Base-by-base conservation (phyloP, 73 alveolate species). In the Paramecium sexaurelia region DNA sequence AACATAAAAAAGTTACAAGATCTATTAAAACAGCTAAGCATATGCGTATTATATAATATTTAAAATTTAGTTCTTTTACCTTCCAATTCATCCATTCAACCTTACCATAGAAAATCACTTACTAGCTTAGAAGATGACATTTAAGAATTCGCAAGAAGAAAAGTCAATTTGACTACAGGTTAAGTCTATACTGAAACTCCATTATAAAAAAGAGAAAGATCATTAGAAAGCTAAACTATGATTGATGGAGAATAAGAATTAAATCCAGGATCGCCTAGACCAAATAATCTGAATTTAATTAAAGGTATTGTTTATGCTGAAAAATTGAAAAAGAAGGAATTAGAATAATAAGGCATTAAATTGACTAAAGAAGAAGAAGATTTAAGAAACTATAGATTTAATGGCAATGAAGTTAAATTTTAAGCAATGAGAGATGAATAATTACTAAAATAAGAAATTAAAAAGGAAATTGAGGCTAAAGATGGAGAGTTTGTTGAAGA, bases 21-120 rank as follows among this genome's bases (percentile, higher is more conserved):
- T 75, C 94, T 6, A 85, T 95, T 27, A 94, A 86, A 78, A 57
- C 82, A 20, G 75, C 91, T 9, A 92, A 96, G 56, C 86, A 88
- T 32, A 92, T 94, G 92, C 40, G 93, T 86, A 86, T 19, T 15
- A 27, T n/a, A 29, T 33, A 4, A 17, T 22, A 27, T 17, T 5
- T 5, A 32, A 24, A 6, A 43, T 39, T 9, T 55, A 86, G 93
- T 88, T 2, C 55, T 88, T 8, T 37, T 88, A 37, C 94, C 94
- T 0, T 69, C 26, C 11, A 41, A 35, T 45, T 83, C 91, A 11
- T 22, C 56, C 36, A 22, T 88, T 13, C 24, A 88, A 71, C 91
- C 94, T 40, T 69, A 75, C 11, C 84, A 88, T 88, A 67, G 36
- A 9, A 88, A 69, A 82, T 68, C 91, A 32, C 75, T 88, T 15